A percentile compares a stretch with the other conserved stretches of the same genome.
Evolutionary conservation across 176 grass and related monocot species (phyloP).

Genomic region (Saccharum spontaneum): DNA sequence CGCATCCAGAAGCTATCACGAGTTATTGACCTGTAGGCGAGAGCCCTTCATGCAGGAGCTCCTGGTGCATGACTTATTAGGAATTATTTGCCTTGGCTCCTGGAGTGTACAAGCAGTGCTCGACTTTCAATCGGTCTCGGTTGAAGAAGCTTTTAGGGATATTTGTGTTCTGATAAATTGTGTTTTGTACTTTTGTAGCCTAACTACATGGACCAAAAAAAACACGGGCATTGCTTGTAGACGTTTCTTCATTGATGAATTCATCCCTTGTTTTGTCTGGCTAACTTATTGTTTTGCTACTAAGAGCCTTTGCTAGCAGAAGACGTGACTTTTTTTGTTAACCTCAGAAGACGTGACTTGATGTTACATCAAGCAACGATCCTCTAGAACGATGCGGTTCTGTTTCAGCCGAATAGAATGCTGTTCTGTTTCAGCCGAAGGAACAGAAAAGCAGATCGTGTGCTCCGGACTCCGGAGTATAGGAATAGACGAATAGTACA

Average conservation of each 20-base stretch:
- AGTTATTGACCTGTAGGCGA: slow-evolving; percentile 81
- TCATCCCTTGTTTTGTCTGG: background rate
- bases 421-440: background rate
- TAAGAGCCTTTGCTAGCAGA: background rate
- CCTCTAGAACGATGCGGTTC: background rate
- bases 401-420: background rate
- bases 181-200: slow-evolving; percentile 31
- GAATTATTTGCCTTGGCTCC: background rate
- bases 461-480: too few relatives aligned
- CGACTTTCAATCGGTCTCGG: background rate
- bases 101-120: background rate
- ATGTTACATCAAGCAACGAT: background rate
- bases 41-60: background rate
- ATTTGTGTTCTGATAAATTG: background rate
- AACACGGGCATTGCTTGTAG: background rate
- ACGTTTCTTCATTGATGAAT: slow-evolving; percentile 7
- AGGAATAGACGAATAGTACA: too few relatives aligned
- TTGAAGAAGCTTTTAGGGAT: background rate
- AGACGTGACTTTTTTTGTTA: too few relatives aligned
- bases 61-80: too few relatives aligned
- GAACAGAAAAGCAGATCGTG: background rate
- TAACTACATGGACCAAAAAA: slow-evolving; percentile 2
- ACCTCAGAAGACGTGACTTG: too few relatives aligned
- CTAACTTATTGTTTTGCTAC: background rate
- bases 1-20: slow-evolving; percentile 94